Conservation (phyloP, 208 protist species). For the Angomonas deanei region DNA sequence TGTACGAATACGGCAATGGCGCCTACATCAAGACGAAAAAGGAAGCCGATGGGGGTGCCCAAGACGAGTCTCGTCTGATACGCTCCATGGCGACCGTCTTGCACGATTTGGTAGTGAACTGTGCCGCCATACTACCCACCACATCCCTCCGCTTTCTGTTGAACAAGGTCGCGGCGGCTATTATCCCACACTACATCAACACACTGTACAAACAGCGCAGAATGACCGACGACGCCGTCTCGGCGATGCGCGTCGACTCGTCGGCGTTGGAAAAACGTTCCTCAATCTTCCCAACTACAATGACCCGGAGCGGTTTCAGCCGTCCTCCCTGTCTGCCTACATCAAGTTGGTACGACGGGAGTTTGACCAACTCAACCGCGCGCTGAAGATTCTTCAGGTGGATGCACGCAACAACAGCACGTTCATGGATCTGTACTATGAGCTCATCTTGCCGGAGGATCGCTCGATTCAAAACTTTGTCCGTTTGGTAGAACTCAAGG, state of each 20-base stretch:
- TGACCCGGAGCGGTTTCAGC: conserved; percentile 59
- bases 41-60: conserved; percentile 13
- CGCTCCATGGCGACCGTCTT: conserved; percentile 50
- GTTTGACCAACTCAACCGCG: conserved; percentile 78
- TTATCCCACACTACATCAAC: conserved; percentile 68
- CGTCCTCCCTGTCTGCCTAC: conserved; percentile 54
- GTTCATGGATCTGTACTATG: conserved; percentile 85
- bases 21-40: conserved; percentile 21
- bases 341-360: conserved; percentile 69
- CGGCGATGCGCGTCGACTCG: conserved; percentile 66
- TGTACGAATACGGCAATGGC: conserved; percentile 71
- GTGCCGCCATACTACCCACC: conserved; percentile 43
- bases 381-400: conserved; percentile 82
- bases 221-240: conserved; percentile 53
- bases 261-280: conserved; percentile 71
- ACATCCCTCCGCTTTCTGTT: conserved; percentile 76
- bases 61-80: conserved; percentile 62
- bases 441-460: conserved; percentile 73
- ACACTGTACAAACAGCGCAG: conserved; percentile 61
- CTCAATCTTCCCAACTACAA: conserved; percentile 86
- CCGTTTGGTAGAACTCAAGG: conserved; percentile 78
- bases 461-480: conserved; percentile 87
- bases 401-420: conserved; percentile 56
- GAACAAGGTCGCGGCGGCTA: conserved; percentile 64
- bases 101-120: conserved; percentile 65